Evolutionary conservation across 495 filamentous ascomycete genomes (phyloP).

Genomic region (Annulohypoxylon stygium): DNA sequence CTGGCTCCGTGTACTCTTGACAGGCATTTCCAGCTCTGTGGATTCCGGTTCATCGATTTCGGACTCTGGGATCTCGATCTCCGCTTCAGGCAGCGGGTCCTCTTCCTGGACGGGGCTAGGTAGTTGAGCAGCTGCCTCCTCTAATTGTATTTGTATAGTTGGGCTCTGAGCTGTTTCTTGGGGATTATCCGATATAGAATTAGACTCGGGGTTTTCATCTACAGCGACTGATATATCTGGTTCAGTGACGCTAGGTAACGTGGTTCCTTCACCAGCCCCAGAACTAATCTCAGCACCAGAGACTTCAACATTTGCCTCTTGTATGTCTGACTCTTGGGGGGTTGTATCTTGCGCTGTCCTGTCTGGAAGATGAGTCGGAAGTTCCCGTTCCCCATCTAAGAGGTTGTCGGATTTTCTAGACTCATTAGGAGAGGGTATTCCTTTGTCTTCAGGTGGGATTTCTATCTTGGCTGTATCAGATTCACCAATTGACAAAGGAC

Average conservation of each 20-base stretch:
- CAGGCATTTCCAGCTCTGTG: neutral
- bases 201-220: neutral
- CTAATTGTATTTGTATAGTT: neutral
- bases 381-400: conserved; percentile 1
- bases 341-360: neutral
- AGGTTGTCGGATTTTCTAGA: neutral
- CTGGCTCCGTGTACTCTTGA: neutral
- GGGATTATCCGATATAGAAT: neutral
- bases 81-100: neutral
- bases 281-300: neutral
- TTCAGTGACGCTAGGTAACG: neutral
- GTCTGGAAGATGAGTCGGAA: neutral
- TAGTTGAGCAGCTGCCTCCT: neutral
- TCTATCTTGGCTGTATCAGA: conserved; percentile 3
- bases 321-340: neutral
- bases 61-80: neutral
- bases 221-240: neutral
- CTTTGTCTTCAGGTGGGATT: neutral
- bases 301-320: neutral
- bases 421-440: neutral
- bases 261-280: neutral
- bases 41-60: neutral
- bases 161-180: conserved; percentile 4
- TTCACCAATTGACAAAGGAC: conserved; percentile 9
- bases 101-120: neutral